phyloP scores from a whole-genome alignment of 2,329 filamentous ascomycete genomes.

The Fusarium sp. region DNA sequence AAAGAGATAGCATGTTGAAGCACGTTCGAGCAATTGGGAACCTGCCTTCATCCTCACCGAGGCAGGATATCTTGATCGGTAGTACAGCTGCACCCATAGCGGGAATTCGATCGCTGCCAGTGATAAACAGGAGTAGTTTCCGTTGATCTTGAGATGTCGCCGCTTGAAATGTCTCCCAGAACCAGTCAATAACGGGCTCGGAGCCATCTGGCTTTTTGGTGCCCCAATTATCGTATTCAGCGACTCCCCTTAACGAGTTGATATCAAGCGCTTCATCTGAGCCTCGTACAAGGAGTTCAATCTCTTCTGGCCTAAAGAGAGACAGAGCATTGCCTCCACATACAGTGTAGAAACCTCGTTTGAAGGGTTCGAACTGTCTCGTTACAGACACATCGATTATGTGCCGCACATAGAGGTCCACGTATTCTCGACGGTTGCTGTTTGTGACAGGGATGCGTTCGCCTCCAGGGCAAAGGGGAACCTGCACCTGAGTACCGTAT shows the following conservation, averaged over 20 bases:
- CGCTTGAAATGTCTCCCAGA: constrained; percentile 83
- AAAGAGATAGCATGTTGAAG: constrained; percentile 86
- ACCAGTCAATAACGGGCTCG: constrained; percentile 82
- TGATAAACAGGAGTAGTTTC: constrained; percentile 86
- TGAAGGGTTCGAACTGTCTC: constrained; percentile 92
- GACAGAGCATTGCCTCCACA: constrained; percentile 89
- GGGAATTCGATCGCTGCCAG: constrained; percentile 89
- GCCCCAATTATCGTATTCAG: constrained; percentile 85
- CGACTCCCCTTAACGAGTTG: constrained; percentile 77
- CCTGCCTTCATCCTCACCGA: constrained; percentile 78
- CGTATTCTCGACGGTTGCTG: constrained; percentile 84
- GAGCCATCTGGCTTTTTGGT: constrained; percentile 63
- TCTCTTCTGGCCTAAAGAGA: constrained; percentile 90
- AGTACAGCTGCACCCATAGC: constrained; percentile 87
- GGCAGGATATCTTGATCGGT: constrained; percentile 78
- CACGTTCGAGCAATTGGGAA: constrained; percentile 91
- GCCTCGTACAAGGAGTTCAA: constrained; percentile 86
- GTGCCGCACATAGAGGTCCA: constrained; percentile 85
- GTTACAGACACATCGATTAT: constrained; percentile 81
- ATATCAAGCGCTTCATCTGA: constrained; percentile 88
- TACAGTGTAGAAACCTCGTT: constrained; percentile 91
- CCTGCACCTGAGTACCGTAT: constrained; percentile 74
- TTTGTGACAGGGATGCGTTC: constrained; percentile 84
- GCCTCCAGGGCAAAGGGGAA: constrained; percentile 80
- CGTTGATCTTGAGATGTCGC: constrained; percentile 77